Base-by-base conservation (phyloP, 345 rosid genomes). In the Nephelium lappaceum region DNA sequence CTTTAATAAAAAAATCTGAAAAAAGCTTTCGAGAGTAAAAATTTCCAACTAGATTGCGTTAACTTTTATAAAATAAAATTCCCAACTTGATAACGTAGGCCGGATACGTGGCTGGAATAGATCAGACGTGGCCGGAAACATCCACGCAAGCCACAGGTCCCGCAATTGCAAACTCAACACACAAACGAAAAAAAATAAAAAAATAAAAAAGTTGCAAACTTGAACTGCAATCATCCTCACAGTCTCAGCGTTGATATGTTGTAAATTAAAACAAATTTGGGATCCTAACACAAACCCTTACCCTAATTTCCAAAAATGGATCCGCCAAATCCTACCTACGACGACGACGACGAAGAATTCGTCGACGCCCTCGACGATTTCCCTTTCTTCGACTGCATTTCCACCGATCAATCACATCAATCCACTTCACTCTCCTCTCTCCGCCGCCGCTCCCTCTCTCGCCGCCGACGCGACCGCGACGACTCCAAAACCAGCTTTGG, bases 331-430 rank as follows among this genome's bases (percentile, higher is more conserved):
- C 76, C 67, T 31, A 38, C 24, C 21, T 24, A 66, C 39, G 39
- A 71, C 42, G 77, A 73, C 15, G 90, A 78, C 21, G 89, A 75
- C 43, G 81, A 81, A 61, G 67, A 7, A 31, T 93, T 95, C 82
- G 71, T 77, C 67, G 98, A 91, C 75, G 91, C 96, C 0, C 73
- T 72, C 15, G 95, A 88, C 55, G 90, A 90, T 36, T 92, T 91
- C 72, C 86, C 87, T 2, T 87, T 86, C 49, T 58, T 82, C 84
- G 93, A 90, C 74, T 86, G 87, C 86, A 4, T 51, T 74, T 42
- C 31, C 31, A 23, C 76, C 45, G 82, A 80, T 47, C 75, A 78
- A 79, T 78, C 85, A n/a, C 82, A 80, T 19, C 81, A 73, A 36
- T 79, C 83, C 75, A 18, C 79, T 4, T 81, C 87, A 47, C 47